phyloP scores from a whole-genome alignment of 2,329 filamentous ascomycete species.

The Paraphaeosphaeria minitans region DNA sequence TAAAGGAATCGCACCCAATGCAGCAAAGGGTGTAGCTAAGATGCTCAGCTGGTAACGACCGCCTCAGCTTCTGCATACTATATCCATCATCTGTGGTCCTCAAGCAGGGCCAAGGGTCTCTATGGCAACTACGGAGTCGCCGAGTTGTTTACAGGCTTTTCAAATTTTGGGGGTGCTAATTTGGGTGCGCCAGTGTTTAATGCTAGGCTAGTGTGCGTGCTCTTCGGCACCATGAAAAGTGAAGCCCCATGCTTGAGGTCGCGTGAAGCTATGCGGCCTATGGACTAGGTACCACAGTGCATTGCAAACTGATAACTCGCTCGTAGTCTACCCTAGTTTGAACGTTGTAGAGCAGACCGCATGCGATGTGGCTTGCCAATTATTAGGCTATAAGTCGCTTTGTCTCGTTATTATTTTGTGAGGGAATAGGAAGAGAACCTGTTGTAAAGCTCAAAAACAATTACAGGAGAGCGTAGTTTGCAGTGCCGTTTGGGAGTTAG shows the following conservation, averaged over 20 bases:
- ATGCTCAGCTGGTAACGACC: background rate
- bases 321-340: background rate
- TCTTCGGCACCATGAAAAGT: background rate
- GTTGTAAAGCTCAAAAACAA: background rate
- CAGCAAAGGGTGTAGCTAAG: background rate
- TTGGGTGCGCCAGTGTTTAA: background rate
- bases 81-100: background rate
- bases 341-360: background rate
- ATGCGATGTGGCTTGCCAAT: background rate
- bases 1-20: background rate
- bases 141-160: background rate
- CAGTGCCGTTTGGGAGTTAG: background rate
- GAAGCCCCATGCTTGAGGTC: background rate
- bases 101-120: background rate
- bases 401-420: background rate
- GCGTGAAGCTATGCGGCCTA: no score
- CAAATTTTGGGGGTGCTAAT: background rate
- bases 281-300: no score
- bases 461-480: background rate
- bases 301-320: background rate
- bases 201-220: background rate
- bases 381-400: background rate
- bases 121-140: background rate
- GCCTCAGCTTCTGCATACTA: background rate
- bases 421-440: background rate